These are phyloP conservation scores for Thermochaetoides thermophila DNA, from an alignment of 495 filamentous ascomycete genomes.

Conservation along the genomic window DNA sequence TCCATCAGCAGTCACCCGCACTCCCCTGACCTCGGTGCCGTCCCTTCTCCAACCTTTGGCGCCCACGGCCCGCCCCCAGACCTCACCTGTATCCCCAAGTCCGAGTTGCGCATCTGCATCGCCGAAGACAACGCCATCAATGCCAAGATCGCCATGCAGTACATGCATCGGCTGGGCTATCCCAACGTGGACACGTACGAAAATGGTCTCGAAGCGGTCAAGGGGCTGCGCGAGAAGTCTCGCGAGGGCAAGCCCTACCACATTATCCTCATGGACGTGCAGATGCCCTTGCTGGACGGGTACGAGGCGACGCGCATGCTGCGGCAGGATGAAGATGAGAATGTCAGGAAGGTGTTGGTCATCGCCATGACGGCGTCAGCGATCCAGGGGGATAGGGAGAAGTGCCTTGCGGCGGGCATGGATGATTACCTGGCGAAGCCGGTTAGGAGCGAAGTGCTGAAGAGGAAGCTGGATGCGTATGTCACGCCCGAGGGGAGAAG, in stretches of 20 bases:
- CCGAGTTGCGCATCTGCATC: constrained; percentile 71
- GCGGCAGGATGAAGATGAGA: constrained; percentile 54
- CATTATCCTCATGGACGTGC: constrained; percentile 85
- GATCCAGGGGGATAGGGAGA: constrained; percentile 83
- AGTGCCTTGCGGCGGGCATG: constrained; percentile 85
- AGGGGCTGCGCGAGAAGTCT: constrained; percentile 60
- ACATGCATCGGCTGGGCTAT: constrained; percentile 71
- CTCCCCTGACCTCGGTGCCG: no score
- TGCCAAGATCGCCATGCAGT: constrained; percentile 80
- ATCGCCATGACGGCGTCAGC: constrained; percentile 91
- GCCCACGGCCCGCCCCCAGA: constrained; percentile 43
- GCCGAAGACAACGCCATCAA: constrained; percentile 90
- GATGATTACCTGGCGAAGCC: constrained; percentile 93
- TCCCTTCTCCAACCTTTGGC: no score
- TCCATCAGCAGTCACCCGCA: not conserved
- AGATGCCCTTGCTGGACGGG: constrained; percentile 90
- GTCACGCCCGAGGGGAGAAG: no score
- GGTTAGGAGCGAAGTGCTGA: constrained; percentile 58
- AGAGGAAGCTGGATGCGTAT: constrained; percentile 60
- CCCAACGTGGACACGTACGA: constrained; percentile 65
- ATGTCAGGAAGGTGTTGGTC: constrained; percentile 62
- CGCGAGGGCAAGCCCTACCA: constrained; percentile 55
- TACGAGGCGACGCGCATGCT: constrained; percentile 80
- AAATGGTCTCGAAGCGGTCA: constrained; percentile 74
- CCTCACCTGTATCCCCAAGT: constrained; percentile 52